phyloP scores from a whole-genome alignment of 1,139 yeast genomes.

The Saccharomyces hybrid region DNA sequence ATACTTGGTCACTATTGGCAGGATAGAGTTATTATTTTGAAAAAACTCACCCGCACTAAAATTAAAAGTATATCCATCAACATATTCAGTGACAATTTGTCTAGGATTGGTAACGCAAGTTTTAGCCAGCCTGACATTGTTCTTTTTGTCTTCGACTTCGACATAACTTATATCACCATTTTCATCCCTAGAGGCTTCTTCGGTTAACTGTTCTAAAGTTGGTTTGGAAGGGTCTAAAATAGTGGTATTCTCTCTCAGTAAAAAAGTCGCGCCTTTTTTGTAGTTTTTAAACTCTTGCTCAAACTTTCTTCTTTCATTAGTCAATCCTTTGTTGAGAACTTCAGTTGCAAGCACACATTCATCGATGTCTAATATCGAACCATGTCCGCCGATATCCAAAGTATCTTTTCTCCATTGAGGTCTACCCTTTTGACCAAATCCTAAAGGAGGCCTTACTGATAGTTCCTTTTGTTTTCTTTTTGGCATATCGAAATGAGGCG shows the following conservation, averaged over 20 bases:
- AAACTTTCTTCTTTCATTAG: slow-evolving; percentile 58
- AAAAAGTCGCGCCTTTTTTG: slow-evolving; percentile 80
- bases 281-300: slow-evolving; percentile 45
- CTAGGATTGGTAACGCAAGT: slow-evolving; percentile 59
- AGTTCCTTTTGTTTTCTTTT: slow-evolving; percentile 24
- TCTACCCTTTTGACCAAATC: slow-evolving; percentile 81
- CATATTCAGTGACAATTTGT: slow-evolving; percentile 72
- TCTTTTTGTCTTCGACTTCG: slow-evolving; percentile 21
- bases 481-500: slow-evolving; percentile 94
- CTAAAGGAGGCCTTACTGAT: slow-evolving; percentile 58
- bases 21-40: slow-evolving; percentile 88
- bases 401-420: slow-evolving; percentile 54
- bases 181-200: slow-evolving; percentile 41
- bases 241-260: slow-evolving; percentile 71
- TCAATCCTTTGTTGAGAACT: slow-evolving; percentile 65
- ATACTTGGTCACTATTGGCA: slow-evolving; percentile 73
- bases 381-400: slow-evolving; percentile 41
- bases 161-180: slow-evolving; percentile 33
- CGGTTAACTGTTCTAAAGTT: slow-evolving; percentile 33
- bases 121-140: slow-evolving; percentile 30
- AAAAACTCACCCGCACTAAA: slow-evolving; percentile 93
- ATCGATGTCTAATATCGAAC: slow-evolving; percentile 72
- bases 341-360: slow-evolving; percentile 87
- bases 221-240: slow-evolving; percentile 27
- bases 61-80: slow-evolving; percentile 67